Conservation (phyloP, 179 eudicot genomes). For the Gypsophila paniculata region DNA sequence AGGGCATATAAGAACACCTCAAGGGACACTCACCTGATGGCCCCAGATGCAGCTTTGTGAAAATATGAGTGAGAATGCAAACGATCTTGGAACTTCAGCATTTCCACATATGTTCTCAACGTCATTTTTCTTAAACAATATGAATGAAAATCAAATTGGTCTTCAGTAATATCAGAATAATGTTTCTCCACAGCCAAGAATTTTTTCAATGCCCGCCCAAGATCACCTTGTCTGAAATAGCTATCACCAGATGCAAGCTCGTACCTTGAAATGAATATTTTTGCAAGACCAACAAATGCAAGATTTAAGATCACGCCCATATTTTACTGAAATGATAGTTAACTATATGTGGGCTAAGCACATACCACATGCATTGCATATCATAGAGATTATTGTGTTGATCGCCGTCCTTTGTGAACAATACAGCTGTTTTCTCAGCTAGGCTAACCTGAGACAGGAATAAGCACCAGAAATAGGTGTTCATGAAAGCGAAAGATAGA, state of each 20-base stretch:
- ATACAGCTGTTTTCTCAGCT: slow-evolving; percentile 94
- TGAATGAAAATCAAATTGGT: slow-evolving; percentile 97
- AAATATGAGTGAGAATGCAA: slow-evolving; percentile 91
- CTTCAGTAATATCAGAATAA: slow-evolving; percentile 95
- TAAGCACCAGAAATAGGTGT: slow-evolving; percentile 6
- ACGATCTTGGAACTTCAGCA: slow-evolving; percentile 95
- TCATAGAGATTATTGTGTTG: slow-evolving; percentile 92
- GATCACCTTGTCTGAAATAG: slow-evolving; percentile 93
- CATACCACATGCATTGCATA: slow-evolving; percentile 99
- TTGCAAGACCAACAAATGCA: slow-evolving; percentile 16
- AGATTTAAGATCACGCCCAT: neutral
- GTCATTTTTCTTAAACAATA: slow-evolving; percentile 99
- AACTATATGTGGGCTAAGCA: slow-evolving; percentile 20
- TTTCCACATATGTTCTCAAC: slow-evolving; percentile 79
- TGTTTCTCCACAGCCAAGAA: slow-evolving; percentile 98
- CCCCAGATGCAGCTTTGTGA: slow-evolving; percentile 92
- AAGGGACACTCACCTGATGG: slow-evolving; percentile 58
- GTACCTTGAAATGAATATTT: slow-evolving; percentile 52
- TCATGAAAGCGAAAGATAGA: slow-evolving; percentile 5
- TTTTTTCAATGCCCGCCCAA: slow-evolving; percentile 88
- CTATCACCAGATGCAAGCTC: slow-evolving; percentile 99
- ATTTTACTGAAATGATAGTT: neutral
- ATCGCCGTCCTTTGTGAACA: slow-evolving; percentile 98
- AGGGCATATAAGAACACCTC: neutral
- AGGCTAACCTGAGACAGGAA: slow-evolving; percentile 51